Base-by-base conservation (phyloP, 2,329 filamentous ascomycete species). In the Monosporascus sp. region DNA sequence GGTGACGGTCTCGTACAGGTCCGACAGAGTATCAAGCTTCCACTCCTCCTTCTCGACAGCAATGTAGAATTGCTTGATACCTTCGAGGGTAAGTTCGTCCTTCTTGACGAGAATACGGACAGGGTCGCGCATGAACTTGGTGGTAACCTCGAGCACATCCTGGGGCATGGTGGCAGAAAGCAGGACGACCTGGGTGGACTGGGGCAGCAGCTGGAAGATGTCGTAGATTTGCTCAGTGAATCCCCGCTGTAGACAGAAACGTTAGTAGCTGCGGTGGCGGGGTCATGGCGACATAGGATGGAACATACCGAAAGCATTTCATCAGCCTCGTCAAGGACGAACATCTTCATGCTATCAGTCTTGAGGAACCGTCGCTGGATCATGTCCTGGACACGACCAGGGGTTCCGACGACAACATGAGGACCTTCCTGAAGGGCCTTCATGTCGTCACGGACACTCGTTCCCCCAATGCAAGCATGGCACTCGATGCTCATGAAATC, bases 211-310 rank as follows among this genome's bases (percentile, higher is more conserved):
- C 79, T 96, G 93, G 87, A 97, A 99, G 79, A 99, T 96, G 77
- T 99, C 94, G 84, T 99, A 99, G 80, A 99, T 99, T 82, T 99
- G 94, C 82, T 99, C 94, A 69, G 92, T 96, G 86, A 99, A 99
- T 83, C 94, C 94, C 71, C 93, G 93, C 83, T 90, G 61, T 25
- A 67, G 51, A 38, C 14, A 44, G 38, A 27, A 49, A 48, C 62
- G 69, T 79, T 67, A 78, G 73, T 38, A 53, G 36, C 37, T 15
- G 7, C 36, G 27, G 43, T 7, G 9, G 24, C 5, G 9, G 11
- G 43, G 20, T 18, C 15, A 11, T 50, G 35, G 52, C 67, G 43
- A 18, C 18, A 41, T 11, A 38, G 35, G 14, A 35, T 17, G 38
- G 37, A 58, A 78, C 83, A 73, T 76, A 88, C 85, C 72, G 90